Evolutionary conservation across 2,329 filamentous ascomycete genomes (phyloP), one percentile per base, ranked within the genome.

Genomic region (Exophiala phaeomuriformis): DNA sequence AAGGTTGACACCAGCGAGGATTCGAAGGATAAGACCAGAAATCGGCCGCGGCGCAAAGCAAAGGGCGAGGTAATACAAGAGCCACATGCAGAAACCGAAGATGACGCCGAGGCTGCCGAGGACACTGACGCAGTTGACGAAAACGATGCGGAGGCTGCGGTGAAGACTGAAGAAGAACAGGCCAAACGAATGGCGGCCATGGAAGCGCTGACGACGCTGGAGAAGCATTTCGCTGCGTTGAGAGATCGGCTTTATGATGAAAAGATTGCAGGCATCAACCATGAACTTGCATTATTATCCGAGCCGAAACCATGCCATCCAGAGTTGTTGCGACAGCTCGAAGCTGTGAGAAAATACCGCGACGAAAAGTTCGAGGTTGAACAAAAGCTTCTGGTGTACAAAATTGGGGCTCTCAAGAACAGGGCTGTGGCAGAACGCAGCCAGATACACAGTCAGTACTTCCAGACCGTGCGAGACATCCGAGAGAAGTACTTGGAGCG

Each of bases 401-500:
- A 88, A 61, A 73, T 87, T 61, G 78, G 86, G 65, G 82, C 88
- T 2, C 77, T 95, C 31, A 78, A 86, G 62, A 83, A 79, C 56
- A 85, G 84, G 61, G 87, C 86, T 19, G 80, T 94, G 30, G 90
- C 89, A 19, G 86, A 90, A 62, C 82, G 90, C 58, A 83, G 88
- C 49, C 90, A 96, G 67, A 82, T 91, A 51, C 88, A 94, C 71
- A 86, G 86, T 55, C 90, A 96, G 65, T 97, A 88, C 69, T 90
- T 90, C 69, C 93, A 98, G 69, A 82, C 83, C 45, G 80, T 90
- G 33, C 83, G 93, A 51, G 88, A 95, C 65, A 80, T 86, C 60
- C 83, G 93, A 56, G 91, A 97, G 68, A 79, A 79, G 51, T 81
- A 86, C 43, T 77, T 97, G 31, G 86, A 90, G 58, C 78, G 84